Conservation (phyloP, 441 rosid species). For the Gossypium gossypioides region DNA sequence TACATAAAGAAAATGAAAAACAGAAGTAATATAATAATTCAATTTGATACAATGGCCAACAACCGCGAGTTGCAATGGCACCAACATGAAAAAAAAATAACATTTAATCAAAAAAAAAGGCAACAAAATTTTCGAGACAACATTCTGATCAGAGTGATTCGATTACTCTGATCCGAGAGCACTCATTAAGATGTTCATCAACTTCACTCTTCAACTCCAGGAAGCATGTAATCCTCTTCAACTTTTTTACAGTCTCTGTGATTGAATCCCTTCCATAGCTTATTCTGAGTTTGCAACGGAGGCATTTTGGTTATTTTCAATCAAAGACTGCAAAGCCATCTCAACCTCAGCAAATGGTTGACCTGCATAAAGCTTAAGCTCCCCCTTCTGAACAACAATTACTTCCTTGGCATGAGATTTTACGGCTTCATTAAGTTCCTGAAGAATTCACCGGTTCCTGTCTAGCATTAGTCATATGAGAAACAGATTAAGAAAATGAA, state of each 20-base stretch:
- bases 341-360: conserved; percentile 70
- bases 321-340: conserved; percentile 44
- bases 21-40: too few relatives aligned
- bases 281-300: not conserved
- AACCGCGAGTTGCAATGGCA: too few relatives aligned
- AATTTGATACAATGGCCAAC: too few relatives aligned
- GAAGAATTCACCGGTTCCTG: conserved; percentile 13
- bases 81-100: too few relatives aligned
- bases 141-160: not conserved
- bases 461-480: not conserved
- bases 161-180: not conserved
- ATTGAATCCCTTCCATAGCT: not conserved
- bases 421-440: conserved; percentile 54
- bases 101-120: not conserved
- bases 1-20: too few relatives aligned
- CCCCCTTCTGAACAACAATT: conserved; percentile 60
- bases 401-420: conserved; percentile 37
- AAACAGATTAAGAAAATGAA: not conserved
- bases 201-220: not conserved
- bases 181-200: not conserved
- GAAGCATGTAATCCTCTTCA: not conserved
- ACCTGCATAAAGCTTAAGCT: conserved; percentile 66
- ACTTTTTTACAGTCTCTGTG: not conserved
- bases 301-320: conserved; percentile 24
- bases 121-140: not conserved